These are phyloP conservation scores for Fremontodendron californicum DNA, from an alignment of 345 rosid species.

Conservation along the genomic window DNA sequence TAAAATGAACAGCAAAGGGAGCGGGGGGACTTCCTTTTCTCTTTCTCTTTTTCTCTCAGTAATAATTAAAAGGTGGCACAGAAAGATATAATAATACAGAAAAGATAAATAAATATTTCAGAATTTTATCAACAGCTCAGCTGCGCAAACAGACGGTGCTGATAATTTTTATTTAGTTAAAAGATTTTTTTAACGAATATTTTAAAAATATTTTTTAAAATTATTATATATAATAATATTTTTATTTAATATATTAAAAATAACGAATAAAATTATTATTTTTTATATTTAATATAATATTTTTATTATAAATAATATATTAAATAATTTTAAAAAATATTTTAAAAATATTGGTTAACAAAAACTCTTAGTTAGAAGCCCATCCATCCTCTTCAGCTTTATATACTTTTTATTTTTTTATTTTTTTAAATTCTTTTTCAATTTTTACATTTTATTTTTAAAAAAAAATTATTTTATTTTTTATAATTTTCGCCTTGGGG, in stretches of 20 bases:
- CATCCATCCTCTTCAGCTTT: constrained; percentile 38
- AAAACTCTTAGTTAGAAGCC: too few relatives aligned
- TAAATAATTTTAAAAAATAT: too few relatives aligned
- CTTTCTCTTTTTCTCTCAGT: constrained; percentile 9
- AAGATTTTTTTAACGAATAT: too few relatives aligned
- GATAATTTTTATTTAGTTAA: constrained; percentile 47
- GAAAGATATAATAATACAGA: constrained; percentile 19
- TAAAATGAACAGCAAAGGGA: background rate
- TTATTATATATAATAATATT: too few relatives aligned
- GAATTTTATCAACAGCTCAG: constrained; percentile 34
- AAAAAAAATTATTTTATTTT: background rate
- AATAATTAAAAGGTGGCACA: constrained; percentile 43
- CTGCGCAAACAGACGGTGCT: constrained; percentile 46
- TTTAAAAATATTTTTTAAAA: too few relatives aligned
- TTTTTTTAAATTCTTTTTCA: too few relatives aligned
- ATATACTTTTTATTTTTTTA: background rate
- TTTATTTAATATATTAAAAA: too few relatives aligned
- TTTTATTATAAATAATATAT: too few relatives aligned
- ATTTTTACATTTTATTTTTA: background rate
- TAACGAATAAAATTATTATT: too few relatives aligned
- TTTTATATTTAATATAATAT: too few relatives aligned
- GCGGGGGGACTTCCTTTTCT: background rate
- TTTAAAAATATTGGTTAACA: too few relatives aligned
- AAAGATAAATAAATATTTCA: constrained; percentile 20
- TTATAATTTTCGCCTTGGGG: background rate